phyloP scores from a whole-genome alignment of 345 rosid genomes.

The Cardiospermum halicacabum region DNA sequence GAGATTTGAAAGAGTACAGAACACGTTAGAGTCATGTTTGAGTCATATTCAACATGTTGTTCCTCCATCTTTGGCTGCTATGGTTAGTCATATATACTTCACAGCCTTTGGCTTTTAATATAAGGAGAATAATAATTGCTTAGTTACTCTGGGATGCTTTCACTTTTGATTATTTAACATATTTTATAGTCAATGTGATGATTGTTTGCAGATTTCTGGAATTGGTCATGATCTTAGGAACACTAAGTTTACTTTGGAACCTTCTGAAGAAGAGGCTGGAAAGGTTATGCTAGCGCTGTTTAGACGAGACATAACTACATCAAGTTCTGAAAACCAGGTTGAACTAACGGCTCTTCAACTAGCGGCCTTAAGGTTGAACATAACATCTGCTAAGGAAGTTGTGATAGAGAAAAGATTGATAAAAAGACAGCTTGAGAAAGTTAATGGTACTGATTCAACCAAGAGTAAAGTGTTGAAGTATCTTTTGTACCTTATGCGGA shows the following conservation, averaged over 20 bases:
- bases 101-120: background rate
- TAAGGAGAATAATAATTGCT: background rate
- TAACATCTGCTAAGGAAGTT: slow-evolving; percentile 27
- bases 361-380: slow-evolving; percentile 30
- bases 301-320: slow-evolving; percentile 15
- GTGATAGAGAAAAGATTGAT: slow-evolving; percentile 33
- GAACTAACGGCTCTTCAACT: slow-evolving; percentile 29
- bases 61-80: slow-evolving; percentile 25
- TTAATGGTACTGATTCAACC: slow-evolving; percentile 9
- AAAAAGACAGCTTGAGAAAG: slow-evolving; percentile 21
- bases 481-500: slow-evolving; percentile 32
- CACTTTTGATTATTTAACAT: background rate
- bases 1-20: slow-evolving; percentile 27
- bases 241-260: slow-evolving; percentile 26
- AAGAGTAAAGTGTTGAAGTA: slow-evolving; percentile 25
- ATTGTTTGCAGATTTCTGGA: slow-evolving; percentile 32
- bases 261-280: slow-evolving; percentile 39
- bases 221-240: slow-evolving; percentile 28
- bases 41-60: slow-evolving; percentile 30
- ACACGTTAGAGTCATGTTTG: slow-evolving; percentile 21
- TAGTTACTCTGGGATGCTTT: background rate
- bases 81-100: slow-evolving; percentile 27
- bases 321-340: slow-evolving; percentile 14
- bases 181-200: background rate
- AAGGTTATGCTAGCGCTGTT: slow-evolving; percentile 20